Base-by-base conservation (phyloP, 371 early-diverging fungal species). In the Ordospora colligata region DNA sequence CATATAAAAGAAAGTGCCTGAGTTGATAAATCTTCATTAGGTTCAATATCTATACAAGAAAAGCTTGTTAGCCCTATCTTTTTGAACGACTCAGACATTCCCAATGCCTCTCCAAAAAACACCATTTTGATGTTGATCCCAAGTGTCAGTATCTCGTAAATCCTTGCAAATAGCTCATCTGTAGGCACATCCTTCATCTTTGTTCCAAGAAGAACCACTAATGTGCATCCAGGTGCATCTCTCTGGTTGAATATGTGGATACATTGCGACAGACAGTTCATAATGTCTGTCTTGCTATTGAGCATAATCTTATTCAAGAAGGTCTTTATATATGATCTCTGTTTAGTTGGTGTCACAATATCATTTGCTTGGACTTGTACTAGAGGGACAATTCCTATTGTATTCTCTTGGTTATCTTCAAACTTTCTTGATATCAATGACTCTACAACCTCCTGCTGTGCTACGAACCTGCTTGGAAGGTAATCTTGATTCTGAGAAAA, bases 101-200 rank as follows among this genome's bases (percentile, higher is more conserved):
- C 89, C 1, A 86, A 81, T 65, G 92, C 91, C 85, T 96, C 94
- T 66, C 96, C 98, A 88, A 96, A 95, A 83, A 90, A 93, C 66
- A 97, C 86, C 5, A 96, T 86, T 78, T 96, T 95, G 11, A 97
- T 89, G 17, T 91, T 91, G 40, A 96, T 89, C 71, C 92, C 93
- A 86, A 94, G 95, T 87, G 94, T 94, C 83, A 95, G 92, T 74
- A 95, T 87, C 76, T 92, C 93, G 86, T 93, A 94, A 73, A 92
- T 93, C 17, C 81, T 83, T 76, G 88, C 89, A 43, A 93, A 90
- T 27, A 96, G 82, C 32, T 91, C 80, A 83, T 90, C 89, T 82
- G 92, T 91, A 47, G 90, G 91, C 9, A 19, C 12, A 32, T 86
- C 87, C 25, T 86, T 86, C 17, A 95, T 80, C 43, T 93, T 93